Percentiles rank a stretch among this genome's conserved stretches.
phyloP scores from a whole-genome alignment of 768 basidiomycete genomes.

The Glaciozyma antarctica region DNA sequence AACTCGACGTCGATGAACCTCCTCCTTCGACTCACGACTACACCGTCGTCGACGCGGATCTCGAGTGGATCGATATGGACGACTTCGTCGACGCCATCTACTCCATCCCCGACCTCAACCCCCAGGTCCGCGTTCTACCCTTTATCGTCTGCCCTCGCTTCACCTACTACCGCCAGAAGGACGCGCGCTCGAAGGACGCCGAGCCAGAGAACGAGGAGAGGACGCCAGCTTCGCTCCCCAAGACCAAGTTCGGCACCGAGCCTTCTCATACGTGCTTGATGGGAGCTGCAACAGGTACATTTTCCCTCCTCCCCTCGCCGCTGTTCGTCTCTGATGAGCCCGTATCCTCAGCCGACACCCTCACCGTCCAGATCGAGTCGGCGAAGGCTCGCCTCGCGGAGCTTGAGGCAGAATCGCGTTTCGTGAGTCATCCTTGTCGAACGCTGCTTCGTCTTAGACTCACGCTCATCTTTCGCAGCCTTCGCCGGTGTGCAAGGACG shows the following conservation, averaged over 20 bases:
- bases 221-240: neutral
- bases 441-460: neutral
- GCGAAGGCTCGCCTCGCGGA: constrained; percentile 21
- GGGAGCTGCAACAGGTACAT: constrained; percentile 43
- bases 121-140: constrained; percentile 60
- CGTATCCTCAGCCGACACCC: constrained; percentile 14
- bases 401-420: constrained; percentile 4
- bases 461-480: neutral
- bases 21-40: constrained; percentile 3
- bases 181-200: constrained; percentile 11
- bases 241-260: constrained; percentile 71
- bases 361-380: constrained; percentile 28
- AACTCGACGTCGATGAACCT: constrained; percentile 10
- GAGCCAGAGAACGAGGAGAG: constrained; percentile 12
- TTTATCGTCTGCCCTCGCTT: constrained; percentile 71
- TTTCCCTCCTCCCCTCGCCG: no score
- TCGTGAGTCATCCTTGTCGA: neutral
- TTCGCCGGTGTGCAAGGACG: neutral
- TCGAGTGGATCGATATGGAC: constrained; percentile 60
- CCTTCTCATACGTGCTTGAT: constrained; percentile 71
- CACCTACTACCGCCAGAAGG: constrained; percentile 51
- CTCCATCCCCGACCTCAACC: constrained; percentile 47
- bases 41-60: constrained; percentile 27
- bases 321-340: neutral
- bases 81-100: constrained; percentile 77